Conservation (phyloP, 176 grass and related monocot species). For the Cymbopogon citratus region DNA sequence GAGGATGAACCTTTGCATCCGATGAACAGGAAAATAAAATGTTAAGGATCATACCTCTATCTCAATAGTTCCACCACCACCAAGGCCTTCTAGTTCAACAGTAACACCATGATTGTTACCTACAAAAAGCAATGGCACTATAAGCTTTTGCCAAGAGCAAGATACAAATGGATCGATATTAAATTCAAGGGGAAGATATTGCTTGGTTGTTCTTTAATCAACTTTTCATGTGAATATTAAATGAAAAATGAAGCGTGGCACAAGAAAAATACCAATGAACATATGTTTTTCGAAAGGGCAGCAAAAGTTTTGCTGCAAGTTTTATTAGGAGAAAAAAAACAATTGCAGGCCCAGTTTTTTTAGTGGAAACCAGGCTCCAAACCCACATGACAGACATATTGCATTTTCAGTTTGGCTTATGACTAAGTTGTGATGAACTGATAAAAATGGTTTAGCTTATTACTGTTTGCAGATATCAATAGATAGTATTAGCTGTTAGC, state of each 20-base stretch:
- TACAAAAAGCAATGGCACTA: conserved; percentile 22
- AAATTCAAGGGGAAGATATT: not conserved
- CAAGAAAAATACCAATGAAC: not conserved
- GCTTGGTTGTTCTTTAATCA: not conserved
- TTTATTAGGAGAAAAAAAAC: not conserved
- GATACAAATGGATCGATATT: conserved; percentile 6
- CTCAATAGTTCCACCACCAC: conserved; percentile 74
- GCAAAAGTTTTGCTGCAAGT: not conserved
- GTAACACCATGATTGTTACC: conserved; percentile 65
- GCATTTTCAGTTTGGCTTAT: not conserved
- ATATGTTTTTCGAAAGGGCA: not conserved
- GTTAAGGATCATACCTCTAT: conserved; percentile 56
- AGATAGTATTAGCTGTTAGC: not conserved
- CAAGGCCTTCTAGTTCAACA: conserved; percentile 65
- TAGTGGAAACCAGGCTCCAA: not conserved
- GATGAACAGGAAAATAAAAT: not conserved
- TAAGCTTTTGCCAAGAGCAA: conserved; percentile 19
- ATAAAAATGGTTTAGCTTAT: not conserved
- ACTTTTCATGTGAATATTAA: not conserved
- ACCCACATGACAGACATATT: not conserved
- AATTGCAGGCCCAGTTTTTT: not conserved
- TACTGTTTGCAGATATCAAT: not conserved
- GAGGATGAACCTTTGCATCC: not conserved
- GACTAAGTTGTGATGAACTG: not conserved
- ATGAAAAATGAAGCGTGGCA: not conserved